phyloP scores from a whole-genome alignment of 2,329 filamentous ascomycete species.

The Fonsecaea monophora region DNA sequence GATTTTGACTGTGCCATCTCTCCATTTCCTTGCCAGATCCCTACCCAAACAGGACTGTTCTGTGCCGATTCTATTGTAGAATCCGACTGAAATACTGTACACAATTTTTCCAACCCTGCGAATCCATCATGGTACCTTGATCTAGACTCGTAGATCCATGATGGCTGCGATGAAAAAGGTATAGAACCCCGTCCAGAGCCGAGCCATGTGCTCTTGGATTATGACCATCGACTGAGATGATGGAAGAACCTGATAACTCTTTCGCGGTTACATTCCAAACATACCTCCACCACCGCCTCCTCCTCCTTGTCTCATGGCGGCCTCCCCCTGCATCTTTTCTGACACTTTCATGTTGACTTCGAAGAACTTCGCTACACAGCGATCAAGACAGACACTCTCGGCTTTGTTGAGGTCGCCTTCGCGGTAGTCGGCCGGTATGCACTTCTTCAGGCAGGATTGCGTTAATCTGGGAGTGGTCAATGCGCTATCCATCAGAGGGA shows the following conservation, averaged over 20 bases:
- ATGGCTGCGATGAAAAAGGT: not conserved
- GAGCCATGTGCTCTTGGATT: not conserved
- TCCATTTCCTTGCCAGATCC: not conserved
- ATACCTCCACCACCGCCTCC: conserved; percentile 60
- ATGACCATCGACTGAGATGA: not conserved
- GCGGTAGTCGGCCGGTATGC: conserved; percentile 88
- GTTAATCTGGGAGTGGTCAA: conserved; percentile 67
- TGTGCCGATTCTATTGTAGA: not conserved
- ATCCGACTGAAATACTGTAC: conserved; percentile 6
- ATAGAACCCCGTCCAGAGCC: not conserved
- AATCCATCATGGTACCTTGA: not conserved
- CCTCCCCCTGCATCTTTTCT: conserved; percentile 93
- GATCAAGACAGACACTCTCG: conserved; percentile 96
- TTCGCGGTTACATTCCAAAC: conserved; percentile 47
- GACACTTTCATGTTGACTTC: conserved; percentile 98
- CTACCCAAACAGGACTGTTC: conserved; percentile 1
- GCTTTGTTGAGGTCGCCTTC: conserved; percentile 98
- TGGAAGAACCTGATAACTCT: not conserved
- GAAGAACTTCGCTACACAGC: conserved; percentile 97
- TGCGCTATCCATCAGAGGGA: not conserved
- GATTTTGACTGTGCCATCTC: not conserved
- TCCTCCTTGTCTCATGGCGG: conserved; percentile 68
- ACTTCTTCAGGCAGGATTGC: conserved; percentile 91
- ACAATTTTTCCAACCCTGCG: conserved; percentile 3
- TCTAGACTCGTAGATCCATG: not conserved